phyloP scores from a whole-genome alignment of 352 stramenopile genomes.

The Pythium myriotylum region DNA sequence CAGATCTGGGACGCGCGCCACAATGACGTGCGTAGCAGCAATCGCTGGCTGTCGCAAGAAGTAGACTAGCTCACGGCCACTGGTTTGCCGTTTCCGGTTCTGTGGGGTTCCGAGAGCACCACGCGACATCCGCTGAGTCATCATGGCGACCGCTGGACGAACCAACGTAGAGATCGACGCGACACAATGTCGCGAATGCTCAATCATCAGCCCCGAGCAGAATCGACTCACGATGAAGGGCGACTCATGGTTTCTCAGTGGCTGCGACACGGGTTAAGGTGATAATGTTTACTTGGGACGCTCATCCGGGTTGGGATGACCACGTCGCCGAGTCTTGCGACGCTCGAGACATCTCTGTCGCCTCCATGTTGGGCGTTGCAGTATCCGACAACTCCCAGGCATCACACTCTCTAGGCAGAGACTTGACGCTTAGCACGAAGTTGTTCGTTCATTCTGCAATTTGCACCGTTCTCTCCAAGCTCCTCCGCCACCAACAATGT shows the following conservation, averaged over 20 bases:
- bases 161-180: neutral
- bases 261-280: too few species aligned
- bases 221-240: too few species aligned
- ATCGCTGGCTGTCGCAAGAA: neutral
- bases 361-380: neutral
- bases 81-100: neutral
- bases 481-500: constrained; percentile 5
- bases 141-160: neutral
- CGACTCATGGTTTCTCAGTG: too few species aligned
- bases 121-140: neutral
- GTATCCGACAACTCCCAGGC: neutral
- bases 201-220: too few species aligned
- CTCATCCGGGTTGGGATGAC: too few species aligned
- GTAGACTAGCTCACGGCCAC: neutral
- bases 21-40: neutral
- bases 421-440: too few species aligned
- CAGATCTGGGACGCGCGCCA: constrained; percentile 12
- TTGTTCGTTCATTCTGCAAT: constrained; percentile 22
- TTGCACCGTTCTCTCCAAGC: neutral
- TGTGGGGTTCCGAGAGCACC: neutral
- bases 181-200: too few species aligned
- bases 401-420: too few species aligned
- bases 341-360: neutral
- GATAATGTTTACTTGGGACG: too few species aligned
- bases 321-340: too few species aligned